Percentiles rank a stretch among this genome's conserved stretches.
These are phyloP conservation scores for Lentinula novae-zelandiae DNA, from an alignment of 1,284 basidiomycete genomes.

Conservation along the genomic window DNA sequence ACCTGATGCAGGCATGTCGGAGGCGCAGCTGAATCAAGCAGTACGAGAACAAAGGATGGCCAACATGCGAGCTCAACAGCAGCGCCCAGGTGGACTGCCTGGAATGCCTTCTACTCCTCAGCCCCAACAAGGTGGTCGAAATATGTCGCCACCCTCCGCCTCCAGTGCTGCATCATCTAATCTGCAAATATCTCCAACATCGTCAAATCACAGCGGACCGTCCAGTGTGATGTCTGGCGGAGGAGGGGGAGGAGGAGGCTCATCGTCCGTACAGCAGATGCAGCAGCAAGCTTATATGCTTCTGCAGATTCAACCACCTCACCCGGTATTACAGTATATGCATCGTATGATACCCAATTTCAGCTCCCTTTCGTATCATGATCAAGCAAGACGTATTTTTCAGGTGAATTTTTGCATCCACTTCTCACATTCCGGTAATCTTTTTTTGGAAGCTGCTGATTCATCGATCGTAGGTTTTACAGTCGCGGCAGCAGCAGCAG, in stretches of 20 bases:
- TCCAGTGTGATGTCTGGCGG: slow-evolving; percentile 10
- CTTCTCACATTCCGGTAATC: slow-evolving; percentile 14
- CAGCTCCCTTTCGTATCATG: slow-evolving; percentile 40
- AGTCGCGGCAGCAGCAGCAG: slow-evolving; percentile 13
- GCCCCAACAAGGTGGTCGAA: slow-evolving; percentile 21
- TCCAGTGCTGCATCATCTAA: slow-evolving; percentile 19
- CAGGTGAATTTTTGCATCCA: slow-evolving; percentile 40
- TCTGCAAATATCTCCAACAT: slow-evolving; percentile 12
- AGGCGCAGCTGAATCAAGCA: slow-evolving; percentile 9
- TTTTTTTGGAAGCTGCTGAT: neutral
- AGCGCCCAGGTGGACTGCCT: slow-evolving; percentile 13
- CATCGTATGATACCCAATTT: slow-evolving; percentile 50
- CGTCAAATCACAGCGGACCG: slow-evolving; percentile 14
- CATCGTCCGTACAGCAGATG: slow-evolving; percentile 12
- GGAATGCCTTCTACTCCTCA: slow-evolving; percentile 9
- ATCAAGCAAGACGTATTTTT: slow-evolving; percentile 58
- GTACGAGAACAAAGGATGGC: slow-evolving; percentile 9
- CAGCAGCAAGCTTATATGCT: slow-evolving; percentile 45
- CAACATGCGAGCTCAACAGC: slow-evolving; percentile 15
- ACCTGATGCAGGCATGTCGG: slow-evolving; percentile 8
- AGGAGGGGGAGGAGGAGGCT: neutral
- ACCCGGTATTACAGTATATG: slow-evolving; percentile 58
- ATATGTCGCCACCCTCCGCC: slow-evolving; percentile 40
- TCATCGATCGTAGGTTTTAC: slow-evolving; percentile 10
- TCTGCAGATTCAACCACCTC: slow-evolving; percentile 46